Base-by-base conservation (phyloP, 2,329 filamentous ascomycete genomes). In the Diaporthe helianthi region DNA sequence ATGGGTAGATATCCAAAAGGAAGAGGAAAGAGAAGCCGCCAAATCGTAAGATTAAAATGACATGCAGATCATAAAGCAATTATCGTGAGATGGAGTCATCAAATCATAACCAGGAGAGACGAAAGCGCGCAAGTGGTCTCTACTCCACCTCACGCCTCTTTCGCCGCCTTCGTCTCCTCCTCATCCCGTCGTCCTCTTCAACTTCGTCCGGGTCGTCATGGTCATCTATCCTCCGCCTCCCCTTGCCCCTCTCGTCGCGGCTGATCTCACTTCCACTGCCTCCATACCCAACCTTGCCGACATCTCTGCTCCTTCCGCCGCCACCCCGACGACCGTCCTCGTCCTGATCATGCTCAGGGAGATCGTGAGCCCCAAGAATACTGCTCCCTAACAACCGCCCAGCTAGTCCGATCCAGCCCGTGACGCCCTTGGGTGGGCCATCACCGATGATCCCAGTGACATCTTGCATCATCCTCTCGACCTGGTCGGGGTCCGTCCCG, bases 401-500 rank as follows among this genome's bases (percentile, higher is more conserved):
- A 26, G 79, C 47, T 9, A 79, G 26, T 9, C 77, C 77, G 36
- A 79, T 52, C 69, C 76, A 75, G 0, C 76, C 76, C 0, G 71
- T 71, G 6, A 71, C 67, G 10, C 69, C 69, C 44, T 68, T 46
- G 4, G 69, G 67, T 41, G 52, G 55, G 22, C 69, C 72, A 0
- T 71, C 76, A 31, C 80, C 79, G 31, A 83, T 47, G 36, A 76
- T 72, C 0, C 74, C 74, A 63, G 74, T 78, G 19, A 80, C 76
- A 19, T 73, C 69, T 31, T 72, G 68, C 52, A 81, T 77, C 10
- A 82, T 75, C 26, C 75, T 74, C 38, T 85, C 82, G 4, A 85
- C 80, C 31, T 77, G 75, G 61, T 80, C 79, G 0, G 73, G 73
- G 29, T 86, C 82, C 0, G 82, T 83, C 7, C 83, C 82, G 2